Evolutionary conservation across 257 asterid species (phyloP).

Genomic region (Primulina eburnea): DNA sequence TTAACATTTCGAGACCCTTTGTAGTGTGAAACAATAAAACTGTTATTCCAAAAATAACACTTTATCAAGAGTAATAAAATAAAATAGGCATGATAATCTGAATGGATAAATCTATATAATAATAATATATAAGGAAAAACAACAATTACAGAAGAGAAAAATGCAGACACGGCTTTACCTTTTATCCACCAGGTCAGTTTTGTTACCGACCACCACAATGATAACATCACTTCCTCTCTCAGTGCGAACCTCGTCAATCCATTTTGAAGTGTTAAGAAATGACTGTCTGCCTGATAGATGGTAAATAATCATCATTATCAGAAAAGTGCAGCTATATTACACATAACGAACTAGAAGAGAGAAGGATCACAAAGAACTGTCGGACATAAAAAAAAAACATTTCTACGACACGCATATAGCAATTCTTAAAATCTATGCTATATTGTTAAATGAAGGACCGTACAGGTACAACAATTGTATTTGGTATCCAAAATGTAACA

Average conservation of each 20-base stretch:
- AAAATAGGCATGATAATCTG: not conserved
- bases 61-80: no score
- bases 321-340: not conserved
- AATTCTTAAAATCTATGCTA: no score
- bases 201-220: slow-evolving; percentile 85
- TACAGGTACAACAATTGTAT: no score
- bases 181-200: slow-evolving; percentile 90
- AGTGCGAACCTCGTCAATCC: slow-evolving; percentile 94
- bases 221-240: slow-evolving; percentile 95
- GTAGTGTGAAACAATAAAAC: not conserved
- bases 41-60: no score
- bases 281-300: slow-evolving; percentile 64
- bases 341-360: not conserved
- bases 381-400: no score
- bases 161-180: slow-evolving; percentile 35
- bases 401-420: no score
- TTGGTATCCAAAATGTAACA: no score
- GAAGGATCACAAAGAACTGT: no score
- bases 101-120: no score
- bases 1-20: not conserved
- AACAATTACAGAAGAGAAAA: not conserved
- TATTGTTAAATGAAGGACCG: no score
- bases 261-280: slow-evolving; percentile 80
- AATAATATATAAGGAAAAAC: not conserved
- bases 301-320: not conserved